Percentiles rank a stretch among this genome's conserved stretches.
These are phyloP conservation scores for Penicillium lividum DNA, from an alignment of 495 filamentous ascomycete species.

Conservation along the genomic window DNA sequence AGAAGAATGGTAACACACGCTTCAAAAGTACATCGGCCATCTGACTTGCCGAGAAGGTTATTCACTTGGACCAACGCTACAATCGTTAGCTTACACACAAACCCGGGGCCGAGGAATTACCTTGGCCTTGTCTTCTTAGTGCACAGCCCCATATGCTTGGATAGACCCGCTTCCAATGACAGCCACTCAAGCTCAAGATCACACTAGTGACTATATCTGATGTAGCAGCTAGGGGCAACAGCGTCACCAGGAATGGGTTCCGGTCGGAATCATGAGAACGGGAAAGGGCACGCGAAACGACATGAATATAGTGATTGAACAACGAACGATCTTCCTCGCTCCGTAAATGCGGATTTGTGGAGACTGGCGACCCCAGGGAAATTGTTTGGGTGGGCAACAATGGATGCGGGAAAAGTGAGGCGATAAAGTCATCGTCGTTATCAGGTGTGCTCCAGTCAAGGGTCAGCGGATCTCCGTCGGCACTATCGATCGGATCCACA, in stretches of 20 bases:
- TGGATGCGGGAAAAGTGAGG: conserved; percentile 26
- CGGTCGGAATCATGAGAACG: conserved; percentile 27
- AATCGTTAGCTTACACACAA: not conserved
- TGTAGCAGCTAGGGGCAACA: conserved; percentile 29
- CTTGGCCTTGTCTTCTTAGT: conserved; percentile 27
- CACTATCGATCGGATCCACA: conserved; percentile 12
- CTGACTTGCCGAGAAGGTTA: conserved; percentile 13
- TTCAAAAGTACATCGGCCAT: conserved; percentile 25
- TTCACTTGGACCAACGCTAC: conserved; percentile 29
- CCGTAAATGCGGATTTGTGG: conserved; percentile 25
- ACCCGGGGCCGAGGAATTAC: not conserved
- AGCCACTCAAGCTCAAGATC: conserved; percentile 30
- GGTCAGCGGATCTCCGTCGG: conserved; percentile 17
- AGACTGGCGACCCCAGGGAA: conserved; percentile 8
- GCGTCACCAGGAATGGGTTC: conserved; percentile 30
- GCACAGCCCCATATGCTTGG: conserved; percentile 31
- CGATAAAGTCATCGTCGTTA: conserved; percentile 26
- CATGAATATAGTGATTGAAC: conserved; percentile 34
- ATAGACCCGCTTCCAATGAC: conserved; percentile 34
- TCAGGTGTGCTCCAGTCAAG: conserved; percentile 8
- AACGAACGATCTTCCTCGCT: conserved; percentile 29
- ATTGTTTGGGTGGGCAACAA: conserved; percentile 1
- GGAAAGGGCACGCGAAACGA: conserved; percentile 28
- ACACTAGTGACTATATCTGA: conserved; percentile 32
- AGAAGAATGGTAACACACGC: conserved; percentile 28